Evolutionary conservation across 352 stramenopile species (phyloP).

Genomic region (Phytopythium delawarense): DNA sequence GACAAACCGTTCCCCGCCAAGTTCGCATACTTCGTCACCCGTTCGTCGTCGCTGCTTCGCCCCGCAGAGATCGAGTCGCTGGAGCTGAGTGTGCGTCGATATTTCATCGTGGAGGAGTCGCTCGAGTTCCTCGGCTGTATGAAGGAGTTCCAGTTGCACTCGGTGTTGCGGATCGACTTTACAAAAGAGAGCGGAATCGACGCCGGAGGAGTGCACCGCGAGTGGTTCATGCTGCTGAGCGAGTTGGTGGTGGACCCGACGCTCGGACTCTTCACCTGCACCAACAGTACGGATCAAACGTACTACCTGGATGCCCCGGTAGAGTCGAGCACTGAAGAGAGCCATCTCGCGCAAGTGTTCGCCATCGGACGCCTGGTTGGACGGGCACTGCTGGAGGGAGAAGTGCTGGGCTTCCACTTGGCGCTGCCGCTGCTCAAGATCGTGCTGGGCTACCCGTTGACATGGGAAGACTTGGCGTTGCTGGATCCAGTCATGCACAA

Average conservation of each 20-base stretch:
- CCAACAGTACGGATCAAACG: constrained; percentile 36
- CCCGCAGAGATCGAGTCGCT: constrained; percentile 37
- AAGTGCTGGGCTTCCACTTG: constrained; percentile 91
- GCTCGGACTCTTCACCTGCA: constrained; percentile 37
- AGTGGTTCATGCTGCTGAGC: constrained; percentile 77
- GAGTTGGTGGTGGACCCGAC: constrained; percentile 29
- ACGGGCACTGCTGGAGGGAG: constrained; percentile 68
- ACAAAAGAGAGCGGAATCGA: constrained; percentile 59
- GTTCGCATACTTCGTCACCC: constrained; percentile 44
- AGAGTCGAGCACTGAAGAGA: constrained; percentile 19
- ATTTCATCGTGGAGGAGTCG: constrained; percentile 44
- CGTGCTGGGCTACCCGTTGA: constrained; percentile 36
- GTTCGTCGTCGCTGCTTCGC: constrained; percentile 31
- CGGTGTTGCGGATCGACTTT: constrained; percentile 60
- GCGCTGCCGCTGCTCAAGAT: constrained; percentile 45
- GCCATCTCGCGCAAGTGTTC: constrained; percentile 39
- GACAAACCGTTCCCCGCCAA: constrained; percentile 45
- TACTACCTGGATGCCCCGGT: constrained; percentile 41
- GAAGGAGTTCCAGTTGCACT: constrained; percentile 25
- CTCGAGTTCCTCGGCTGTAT: constrained; percentile 47
- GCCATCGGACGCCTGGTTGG: constrained; percentile 43
- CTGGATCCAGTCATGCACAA: constrained; percentile 43
- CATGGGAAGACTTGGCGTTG: constrained; percentile 34
- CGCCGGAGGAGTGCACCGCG: constrained; percentile 69
- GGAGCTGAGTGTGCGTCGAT: constrained; percentile 35